Evolutionary conservation across 495 filamentous ascomycete species (phyloP).

Genomic region (Trichoderma parareesei): DNA sequence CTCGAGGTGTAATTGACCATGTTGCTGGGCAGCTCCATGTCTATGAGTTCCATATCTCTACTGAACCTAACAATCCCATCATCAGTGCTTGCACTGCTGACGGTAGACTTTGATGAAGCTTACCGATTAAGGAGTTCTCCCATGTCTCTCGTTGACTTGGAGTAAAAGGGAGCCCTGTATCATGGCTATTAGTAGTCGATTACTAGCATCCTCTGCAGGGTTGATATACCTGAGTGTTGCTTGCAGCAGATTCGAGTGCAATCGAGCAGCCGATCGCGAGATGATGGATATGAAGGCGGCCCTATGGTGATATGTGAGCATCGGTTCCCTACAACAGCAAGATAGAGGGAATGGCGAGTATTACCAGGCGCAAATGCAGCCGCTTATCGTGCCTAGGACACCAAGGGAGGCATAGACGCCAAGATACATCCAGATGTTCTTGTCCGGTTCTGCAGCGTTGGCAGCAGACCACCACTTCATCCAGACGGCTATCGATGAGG

Average conservation of each 20-base stretch:
- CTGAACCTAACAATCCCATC: conserved; percentile 10
- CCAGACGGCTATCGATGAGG: conserved; percentile 19
- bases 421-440: conserved; percentile 22
- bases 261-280: not conserved
- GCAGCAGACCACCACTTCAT: conserved; percentile 26
- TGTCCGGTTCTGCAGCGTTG: conserved; percentile 21
- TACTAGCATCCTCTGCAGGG: not conserved
- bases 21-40: conserved; percentile 16
- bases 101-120: not conserved
- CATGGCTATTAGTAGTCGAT: not conserved
- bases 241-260: conserved; percentile 10
- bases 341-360: not conserved
- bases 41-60: conserved; percentile 18
- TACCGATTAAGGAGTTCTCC: not conserved
- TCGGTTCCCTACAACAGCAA: not conserved
- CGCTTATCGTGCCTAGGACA: conserved; percentile 17
- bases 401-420: conserved; percentile 23
- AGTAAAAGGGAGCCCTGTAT: not conserved
- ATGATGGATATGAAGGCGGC: conserved; percentile 6
- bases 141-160: not conserved
- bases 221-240: not conserved
- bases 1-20: conserved; percentile 10
- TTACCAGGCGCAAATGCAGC: conserved; percentile 22
- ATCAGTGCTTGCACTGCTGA: not conserved
- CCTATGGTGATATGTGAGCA: not conserved